These are phyloP conservation scores for Hemileccinum rubropunctum DNA, from an alignment of 768 basidiomycete species.

Conservation along the genomic window DNA sequence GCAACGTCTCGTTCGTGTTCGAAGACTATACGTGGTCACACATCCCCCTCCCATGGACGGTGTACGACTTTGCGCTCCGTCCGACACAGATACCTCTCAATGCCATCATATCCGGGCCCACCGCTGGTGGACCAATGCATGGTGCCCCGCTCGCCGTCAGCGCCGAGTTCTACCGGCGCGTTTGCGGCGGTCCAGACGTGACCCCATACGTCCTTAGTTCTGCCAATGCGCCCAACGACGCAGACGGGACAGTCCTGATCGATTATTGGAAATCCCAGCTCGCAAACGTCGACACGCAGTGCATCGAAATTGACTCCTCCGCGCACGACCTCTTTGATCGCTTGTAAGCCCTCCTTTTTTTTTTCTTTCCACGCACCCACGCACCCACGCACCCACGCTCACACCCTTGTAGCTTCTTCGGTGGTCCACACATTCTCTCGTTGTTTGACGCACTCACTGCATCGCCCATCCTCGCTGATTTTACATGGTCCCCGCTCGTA, in stretches of 20 bases:
- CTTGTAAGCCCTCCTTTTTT: constrained; percentile 34
- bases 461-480: constrained; percentile 50
- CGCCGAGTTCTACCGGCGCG: constrained; percentile 45
- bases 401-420: constrained; percentile 40
- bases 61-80: constrained; percentile 53
- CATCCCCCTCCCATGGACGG: constrained; percentile 48
- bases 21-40: constrained; percentile 64
- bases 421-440: constrained; percentile 38
- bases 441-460: constrained; percentile 41
- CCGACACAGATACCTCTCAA: constrained; percentile 54
- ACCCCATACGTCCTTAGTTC: constrained; percentile 35
- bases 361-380: background rate
- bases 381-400: too few species aligned
- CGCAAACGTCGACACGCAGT: constrained; percentile 33
- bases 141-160: constrained; percentile 39
- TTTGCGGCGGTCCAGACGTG: constrained; percentile 40
- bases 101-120: constrained; percentile 55
- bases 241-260: constrained; percentile 42
- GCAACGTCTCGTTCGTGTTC: constrained; percentile 58
- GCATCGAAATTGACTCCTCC: constrained; percentile 44
- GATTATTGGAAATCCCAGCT: constrained; percentile 50
- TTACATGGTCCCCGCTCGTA: constrained; percentile 54
- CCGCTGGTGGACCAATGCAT: constrained; percentile 45
- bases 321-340: constrained; percentile 45
- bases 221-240: constrained; percentile 34